Evolutionary conservation across 2,329 filamentous ascomycete species (phyloP).

Genomic region (Fusarium protoensiforme): DNA sequence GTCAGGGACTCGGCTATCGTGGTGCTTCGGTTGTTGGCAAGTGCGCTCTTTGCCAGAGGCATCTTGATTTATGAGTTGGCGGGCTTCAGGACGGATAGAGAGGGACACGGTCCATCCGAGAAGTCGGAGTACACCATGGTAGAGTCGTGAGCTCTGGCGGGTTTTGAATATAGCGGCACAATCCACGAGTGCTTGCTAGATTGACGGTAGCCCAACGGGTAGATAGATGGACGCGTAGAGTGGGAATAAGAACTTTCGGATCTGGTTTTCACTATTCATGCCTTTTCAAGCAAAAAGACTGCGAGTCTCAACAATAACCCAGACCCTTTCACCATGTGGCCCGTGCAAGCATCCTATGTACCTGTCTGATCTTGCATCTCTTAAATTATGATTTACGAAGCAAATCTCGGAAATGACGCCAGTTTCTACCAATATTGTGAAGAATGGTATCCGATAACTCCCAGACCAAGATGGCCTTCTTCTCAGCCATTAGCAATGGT

Average conservation of each 20-base stretch:
- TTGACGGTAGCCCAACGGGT: not conserved
- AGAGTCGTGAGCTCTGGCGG: not conserved
- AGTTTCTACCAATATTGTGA: not conserved
- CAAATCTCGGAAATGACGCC: not conserved
- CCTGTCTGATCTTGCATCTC: not conserved
- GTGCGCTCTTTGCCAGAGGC: slow-evolving; percentile 14
- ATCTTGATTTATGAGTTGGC: slow-evolving; percentile 24
- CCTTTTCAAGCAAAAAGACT: not conserved
- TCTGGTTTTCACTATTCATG: not conserved
- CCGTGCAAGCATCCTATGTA: not conserved
- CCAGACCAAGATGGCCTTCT: not conserved
- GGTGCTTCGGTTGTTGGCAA: slow-evolving; percentile 16
- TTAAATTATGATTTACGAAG: not conserved
- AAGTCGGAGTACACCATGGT: not conserved
- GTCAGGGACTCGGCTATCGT: slow-evolving; percentile 23
- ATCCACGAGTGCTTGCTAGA: not conserved
- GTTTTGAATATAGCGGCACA: not conserved
- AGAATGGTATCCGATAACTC: not conserved
- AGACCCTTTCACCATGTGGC: not conserved
- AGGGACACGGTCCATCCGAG: not conserved
- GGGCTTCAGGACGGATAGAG: slow-evolving; percentile 9
- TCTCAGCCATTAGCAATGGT: not conserved
- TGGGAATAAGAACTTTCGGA: not conserved
- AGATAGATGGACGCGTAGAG: not conserved
- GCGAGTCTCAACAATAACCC: not conserved